phyloP scores from a whole-genome alignment of 768 basidiomycete species.

The Dacryopinax primogenitus region DNA sequence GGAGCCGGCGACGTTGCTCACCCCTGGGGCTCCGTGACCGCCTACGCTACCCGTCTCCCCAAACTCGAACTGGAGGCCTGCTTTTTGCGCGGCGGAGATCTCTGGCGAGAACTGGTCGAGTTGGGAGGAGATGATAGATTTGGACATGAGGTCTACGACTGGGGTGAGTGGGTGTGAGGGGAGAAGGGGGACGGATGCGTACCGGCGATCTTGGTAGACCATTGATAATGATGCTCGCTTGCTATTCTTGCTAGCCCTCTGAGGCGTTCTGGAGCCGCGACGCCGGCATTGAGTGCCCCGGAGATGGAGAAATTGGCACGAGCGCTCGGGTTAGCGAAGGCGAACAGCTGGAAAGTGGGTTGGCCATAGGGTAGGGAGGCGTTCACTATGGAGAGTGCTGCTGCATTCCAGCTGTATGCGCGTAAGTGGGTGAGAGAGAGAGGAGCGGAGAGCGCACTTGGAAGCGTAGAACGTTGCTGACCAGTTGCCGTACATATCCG shows the following conservation, averaged over 20 bases:
- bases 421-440: background rate
- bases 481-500: slow-evolving; percentile 2
- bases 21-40: background rate
- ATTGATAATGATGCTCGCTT: background rate
- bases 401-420: background rate
- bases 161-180: background rate
- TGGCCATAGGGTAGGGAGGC: background rate
- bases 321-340: background rate
- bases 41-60: slow-evolving; percentile 4
- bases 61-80: background rate
- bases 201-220: background rate
- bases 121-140: background rate
- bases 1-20: background rate
- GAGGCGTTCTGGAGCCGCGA: background rate
- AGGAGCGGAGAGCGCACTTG: background rate
- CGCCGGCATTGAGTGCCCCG: background rate
- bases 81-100: background rate
- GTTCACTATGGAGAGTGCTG: background rate
- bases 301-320: background rate
- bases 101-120: background rate
- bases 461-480: background rate
- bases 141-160: background rate
- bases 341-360: slow-evolving; percentile 6
- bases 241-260: background rate
- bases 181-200: background rate